These are phyloP conservation scores for Wickerhamia fluorescens DNA, from an alignment of 805 yeast species.

Conservation along the genomic window DNA sequence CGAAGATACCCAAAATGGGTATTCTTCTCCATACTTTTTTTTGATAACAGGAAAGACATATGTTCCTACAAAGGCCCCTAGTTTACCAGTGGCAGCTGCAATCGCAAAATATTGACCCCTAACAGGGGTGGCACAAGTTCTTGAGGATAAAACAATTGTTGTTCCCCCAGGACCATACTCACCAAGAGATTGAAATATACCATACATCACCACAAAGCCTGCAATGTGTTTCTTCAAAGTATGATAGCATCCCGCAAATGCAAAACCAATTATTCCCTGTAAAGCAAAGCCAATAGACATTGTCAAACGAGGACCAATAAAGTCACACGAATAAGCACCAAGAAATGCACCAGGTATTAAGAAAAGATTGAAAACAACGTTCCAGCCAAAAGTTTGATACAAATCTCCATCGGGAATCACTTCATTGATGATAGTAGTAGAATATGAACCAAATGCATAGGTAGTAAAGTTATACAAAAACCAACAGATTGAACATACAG, in stretches of 20 bases:
- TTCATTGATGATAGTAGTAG: constrained; percentile 58
- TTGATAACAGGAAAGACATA: constrained; percentile 79
- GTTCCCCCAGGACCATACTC: constrained; percentile 94
- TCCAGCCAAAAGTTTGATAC: constrained; percentile 83
- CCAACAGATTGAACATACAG: constrained; percentile 73
- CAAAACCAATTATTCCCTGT: constrained; percentile 75
- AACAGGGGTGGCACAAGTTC: constrained; percentile 75
- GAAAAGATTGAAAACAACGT: constrained; percentile 77
- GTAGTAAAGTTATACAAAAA: constrained; percentile 82
- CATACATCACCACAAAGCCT: constrained; percentile 77
- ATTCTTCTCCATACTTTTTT: constrained; percentile 43
- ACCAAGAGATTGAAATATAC: constrained; percentile 79
- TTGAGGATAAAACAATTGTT: constrained; percentile 79
- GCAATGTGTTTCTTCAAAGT: constrained; percentile 54
- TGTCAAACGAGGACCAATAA: constrained; percentile 79
- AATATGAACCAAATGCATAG: constrained; percentile 81
- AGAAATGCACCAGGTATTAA: constrained; percentile 84
- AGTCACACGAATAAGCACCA: constrained; percentile 77
- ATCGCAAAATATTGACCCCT: constrained; percentile 87
- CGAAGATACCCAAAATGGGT: constrained; percentile 73
- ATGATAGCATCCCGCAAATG: constrained; percentile 68
- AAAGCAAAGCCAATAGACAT: constrained; percentile 55
- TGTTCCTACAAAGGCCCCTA: constrained; percentile 88
- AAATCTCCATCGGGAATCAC: constrained; percentile 55
- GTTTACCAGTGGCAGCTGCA: constrained; percentile 85